These are phyloP conservation scores for Penicillium sp. DNA, from an alignment of 2,329 filamentous ascomycete genomes.

Conservation along the genomic window DNA sequence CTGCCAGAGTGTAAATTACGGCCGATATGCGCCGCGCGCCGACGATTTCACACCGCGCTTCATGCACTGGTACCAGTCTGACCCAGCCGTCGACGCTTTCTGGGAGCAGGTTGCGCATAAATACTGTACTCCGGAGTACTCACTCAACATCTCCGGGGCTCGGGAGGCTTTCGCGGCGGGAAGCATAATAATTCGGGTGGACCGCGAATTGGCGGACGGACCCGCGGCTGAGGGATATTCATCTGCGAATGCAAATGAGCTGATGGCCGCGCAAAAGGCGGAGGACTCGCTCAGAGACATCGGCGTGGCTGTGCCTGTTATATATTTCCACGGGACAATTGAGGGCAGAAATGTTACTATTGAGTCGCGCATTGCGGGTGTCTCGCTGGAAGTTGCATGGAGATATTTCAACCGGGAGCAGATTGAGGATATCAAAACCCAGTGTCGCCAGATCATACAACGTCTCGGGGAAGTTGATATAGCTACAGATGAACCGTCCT, in stretches of 20 bases:
- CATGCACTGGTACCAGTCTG: constrained; percentile 32
- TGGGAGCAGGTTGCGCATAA: constrained; percentile 36
- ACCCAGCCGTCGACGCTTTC: constrained; percentile 31
- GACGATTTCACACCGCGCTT: constrained; percentile 38
- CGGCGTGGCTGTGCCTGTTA: constrained; percentile 34
- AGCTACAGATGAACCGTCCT: constrained; percentile 30
- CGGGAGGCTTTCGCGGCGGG: constrained; percentile 37
- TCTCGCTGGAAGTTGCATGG: constrained; percentile 40
- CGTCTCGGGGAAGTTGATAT: constrained; percentile 28
- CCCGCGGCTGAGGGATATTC: constrained; percentile 32
- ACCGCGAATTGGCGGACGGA: constrained; percentile 28
- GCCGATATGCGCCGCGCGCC: constrained; percentile 33
- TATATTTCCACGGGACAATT: constrained; percentile 39
- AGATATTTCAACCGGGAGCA: constrained; percentile 35
- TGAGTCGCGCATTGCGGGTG: constrained; percentile 41
- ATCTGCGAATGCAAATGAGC: constrained; percentile 38
- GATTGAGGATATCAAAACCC: constrained; percentile 34
- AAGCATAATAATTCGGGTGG: constrained; percentile 38
- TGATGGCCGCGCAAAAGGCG: constrained; percentile 34
- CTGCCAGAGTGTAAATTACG: constrained; percentile 32
- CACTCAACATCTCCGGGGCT: constrained; percentile 28
- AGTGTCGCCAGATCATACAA: constrained; percentile 36
- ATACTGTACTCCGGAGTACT: constrained; percentile 33
- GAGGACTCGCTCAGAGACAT: constrained; percentile 34
- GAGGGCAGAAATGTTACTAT: constrained; percentile 40